These are phyloP conservation scores for Mycogone perniciosa DNA, from an alignment of 2,329 filamentous ascomycete genomes.

Conservation along the genomic window DNA sequence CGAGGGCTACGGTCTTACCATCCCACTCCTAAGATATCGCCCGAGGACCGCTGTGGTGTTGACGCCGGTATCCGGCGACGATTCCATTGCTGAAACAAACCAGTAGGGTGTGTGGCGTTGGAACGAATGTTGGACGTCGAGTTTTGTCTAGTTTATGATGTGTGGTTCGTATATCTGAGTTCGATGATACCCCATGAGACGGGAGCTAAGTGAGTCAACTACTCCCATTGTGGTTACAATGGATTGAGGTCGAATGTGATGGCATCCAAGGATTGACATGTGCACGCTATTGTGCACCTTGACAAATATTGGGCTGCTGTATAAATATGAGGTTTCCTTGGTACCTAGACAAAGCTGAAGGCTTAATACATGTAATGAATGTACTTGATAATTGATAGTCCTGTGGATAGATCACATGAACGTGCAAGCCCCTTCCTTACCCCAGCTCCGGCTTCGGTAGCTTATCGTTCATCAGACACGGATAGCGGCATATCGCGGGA, in stretches of 20 bases:
- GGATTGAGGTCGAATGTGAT: not conserved
- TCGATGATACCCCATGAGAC: not conserved
- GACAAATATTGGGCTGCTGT: no score
- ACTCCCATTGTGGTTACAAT: not conserved
- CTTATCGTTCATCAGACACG: no score
- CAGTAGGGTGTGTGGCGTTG: not conserved
- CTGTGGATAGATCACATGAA: no score
- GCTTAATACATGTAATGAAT: no score
- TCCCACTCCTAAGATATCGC: slow-evolving; percentile 59
- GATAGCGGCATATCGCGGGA: no score
- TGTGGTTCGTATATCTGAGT: not conserved
- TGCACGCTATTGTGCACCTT: no score
- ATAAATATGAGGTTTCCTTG: not conserved
- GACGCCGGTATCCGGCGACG: slow-evolving; percentile 14
- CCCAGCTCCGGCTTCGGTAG: no score
- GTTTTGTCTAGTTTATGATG: not conserved
- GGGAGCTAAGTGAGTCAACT: not conserved
- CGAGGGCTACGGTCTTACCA: slow-evolving; percentile 72
- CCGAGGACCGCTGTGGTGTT: slow-evolving; percentile 17
- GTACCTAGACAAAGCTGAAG: no score
- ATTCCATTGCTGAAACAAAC: not conserved
- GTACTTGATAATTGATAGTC: no score
- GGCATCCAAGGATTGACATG: not conserved
- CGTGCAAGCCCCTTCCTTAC: no score
- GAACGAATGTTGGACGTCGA: not conserved